Evolutionary conservation across 108 stramenopile genomes (phyloP), one percentile per base, ranked within the genome.

Genomic region (Nitzschia sp.): DNA sequence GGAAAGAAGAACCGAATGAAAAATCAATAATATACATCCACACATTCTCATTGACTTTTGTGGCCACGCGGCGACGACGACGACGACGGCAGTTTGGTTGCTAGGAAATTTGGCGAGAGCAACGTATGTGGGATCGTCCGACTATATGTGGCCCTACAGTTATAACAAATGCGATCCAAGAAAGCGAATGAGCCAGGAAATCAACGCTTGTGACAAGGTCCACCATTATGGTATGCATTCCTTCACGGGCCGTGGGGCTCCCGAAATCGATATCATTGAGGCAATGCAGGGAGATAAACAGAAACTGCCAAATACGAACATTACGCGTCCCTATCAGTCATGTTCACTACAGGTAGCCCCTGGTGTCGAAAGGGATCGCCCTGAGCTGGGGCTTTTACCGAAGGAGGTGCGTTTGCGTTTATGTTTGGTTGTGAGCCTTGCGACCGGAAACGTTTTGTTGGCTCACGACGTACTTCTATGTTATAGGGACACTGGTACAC

Each of bases 251-350:
- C 75, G 95, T 23, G 95, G 95, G 38, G 82, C 91, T 55, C 95
- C 95, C 1, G 95, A 96, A 66, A 94, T 96, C 71, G 95, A 96
- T 61, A 73, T 96, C 29, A 69, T 96, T 45, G 95, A 96, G 69
- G 86, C 95, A 21, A 96, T 96, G 95, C 86, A 85, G 69, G 92
- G 92, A 8, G 76, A 77, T 23, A 27, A 68, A 54, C 78, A 82
- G 68, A 75, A 61, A 34, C 63, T 92, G 23, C 86, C 86, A 5
- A 86, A 63, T 63, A 93, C 93, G 13, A 79, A 80, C 57, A 77
- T 96, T 19, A 71, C 85, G 13, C 66, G 88, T 32, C 95, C 95
- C 0, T 96, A 96, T 65, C 89, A 91, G 69, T 89, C 88, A 15
- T 76, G 88, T 19, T 92, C 89, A 44, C 80, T 87, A 19, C 93